These are phyloP conservation scores for Ophiosphaerella korrae DNA, from an alignment of 2,329 filamentous ascomycete genomes.

Conservation along the genomic window DNA sequence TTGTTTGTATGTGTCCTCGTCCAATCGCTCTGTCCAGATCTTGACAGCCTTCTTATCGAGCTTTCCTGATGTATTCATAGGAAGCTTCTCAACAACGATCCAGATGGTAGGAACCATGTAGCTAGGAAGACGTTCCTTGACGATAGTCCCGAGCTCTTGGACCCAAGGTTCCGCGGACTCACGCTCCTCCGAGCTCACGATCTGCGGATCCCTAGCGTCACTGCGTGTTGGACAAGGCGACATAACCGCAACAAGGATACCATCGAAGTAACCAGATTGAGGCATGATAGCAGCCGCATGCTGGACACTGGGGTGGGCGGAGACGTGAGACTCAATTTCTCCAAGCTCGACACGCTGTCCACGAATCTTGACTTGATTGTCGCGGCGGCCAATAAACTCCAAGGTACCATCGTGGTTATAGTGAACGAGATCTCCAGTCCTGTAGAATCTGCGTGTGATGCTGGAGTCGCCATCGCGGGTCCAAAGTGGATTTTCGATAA, in stretches of 20 bases:
- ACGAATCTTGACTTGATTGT: slow-evolving; percentile 25
- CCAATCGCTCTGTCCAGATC: slow-evolving; percentile 49
- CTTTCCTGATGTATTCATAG: slow-evolving; percentile 15
- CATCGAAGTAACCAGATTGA: slow-evolving; percentile 41
- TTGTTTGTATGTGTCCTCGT: slow-evolving; percentile 28
- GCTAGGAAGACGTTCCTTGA: no score
- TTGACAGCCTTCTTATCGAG: slow-evolving; percentile 28
- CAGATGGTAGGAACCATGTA: slow-evolving; percentile 28
- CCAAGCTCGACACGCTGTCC: slow-evolving; percentile 30
- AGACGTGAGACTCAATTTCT: slow-evolving; percentile 18
- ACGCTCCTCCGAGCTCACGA: neutral
- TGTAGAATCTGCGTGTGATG: slow-evolving; percentile 29
- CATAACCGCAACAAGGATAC: slow-evolving; percentile 50
- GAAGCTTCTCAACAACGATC: slow-evolving; percentile 39
- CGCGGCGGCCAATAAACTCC: slow-evolving; percentile 15
- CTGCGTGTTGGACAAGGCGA: slow-evolving; percentile 17
- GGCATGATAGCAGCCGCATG: slow-evolving; percentile 48
- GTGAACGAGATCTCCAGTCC: slow-evolving; percentile 27
- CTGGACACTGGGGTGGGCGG: slow-evolving; percentile 24
- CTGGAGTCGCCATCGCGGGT: slow-evolving; percentile 19
- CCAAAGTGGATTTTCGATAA: slow-evolving; percentile 31
- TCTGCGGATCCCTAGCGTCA: slow-evolving; percentile 24
- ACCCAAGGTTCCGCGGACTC: slow-evolving; percentile 2
- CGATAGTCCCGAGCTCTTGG: neutral
- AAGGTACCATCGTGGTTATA: slow-evolving; percentile 19